phyloP scores from a whole-genome alignment of 2,329 filamentous ascomycete genomes.

The Mycosphaerella arachidis region DNA sequence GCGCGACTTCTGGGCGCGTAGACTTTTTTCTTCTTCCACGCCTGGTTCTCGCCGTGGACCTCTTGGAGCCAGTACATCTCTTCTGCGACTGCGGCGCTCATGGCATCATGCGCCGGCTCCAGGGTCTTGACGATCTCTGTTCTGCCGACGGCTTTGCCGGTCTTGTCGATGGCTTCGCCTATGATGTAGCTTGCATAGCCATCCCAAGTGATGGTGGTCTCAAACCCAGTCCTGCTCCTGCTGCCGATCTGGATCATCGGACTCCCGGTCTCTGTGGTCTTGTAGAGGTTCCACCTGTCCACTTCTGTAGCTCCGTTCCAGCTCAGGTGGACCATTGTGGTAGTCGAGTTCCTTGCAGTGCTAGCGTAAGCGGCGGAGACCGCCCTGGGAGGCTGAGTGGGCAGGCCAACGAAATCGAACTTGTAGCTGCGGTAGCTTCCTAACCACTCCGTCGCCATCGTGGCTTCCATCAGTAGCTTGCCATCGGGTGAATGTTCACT shows the following conservation, averaged over 20 bases:
- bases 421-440: conserved; percentile 50
- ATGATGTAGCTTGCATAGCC: conserved; percentile 17
- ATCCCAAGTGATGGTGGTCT: conserved; percentile 14
- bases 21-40: conserved; percentile 5
- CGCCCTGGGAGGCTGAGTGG: conserved; percentile 28
- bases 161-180: conserved; percentile 15
- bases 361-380: conserved; percentile 21
- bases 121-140: conserved; percentile 4
- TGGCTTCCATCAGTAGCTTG: conserved; percentile 45
- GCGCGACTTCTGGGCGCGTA: neutral
- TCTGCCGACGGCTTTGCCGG: conserved; percentile 7
- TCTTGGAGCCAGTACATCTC: conserved; percentile 17
- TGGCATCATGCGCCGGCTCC: neutral
- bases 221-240: conserved; percentile 15
- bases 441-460: conserved; percentile 30
- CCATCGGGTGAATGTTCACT: conserved; percentile 42
- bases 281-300: conserved; percentile 13
- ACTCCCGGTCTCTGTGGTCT: conserved; percentile 11
- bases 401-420: conserved; percentile 42
- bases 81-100: conserved; percentile 12
- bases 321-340: conserved; percentile 45
- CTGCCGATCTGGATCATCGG: conserved; percentile 11
- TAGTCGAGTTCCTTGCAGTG: conserved; percentile 13
- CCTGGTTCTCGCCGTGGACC: conserved; percentile 5
- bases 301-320: conserved; percentile 43